These are phyloP conservation scores for Penicillium silybi DNA, from an alignment of 495 filamentous ascomycete genomes.

Conservation along the genomic window DNA sequence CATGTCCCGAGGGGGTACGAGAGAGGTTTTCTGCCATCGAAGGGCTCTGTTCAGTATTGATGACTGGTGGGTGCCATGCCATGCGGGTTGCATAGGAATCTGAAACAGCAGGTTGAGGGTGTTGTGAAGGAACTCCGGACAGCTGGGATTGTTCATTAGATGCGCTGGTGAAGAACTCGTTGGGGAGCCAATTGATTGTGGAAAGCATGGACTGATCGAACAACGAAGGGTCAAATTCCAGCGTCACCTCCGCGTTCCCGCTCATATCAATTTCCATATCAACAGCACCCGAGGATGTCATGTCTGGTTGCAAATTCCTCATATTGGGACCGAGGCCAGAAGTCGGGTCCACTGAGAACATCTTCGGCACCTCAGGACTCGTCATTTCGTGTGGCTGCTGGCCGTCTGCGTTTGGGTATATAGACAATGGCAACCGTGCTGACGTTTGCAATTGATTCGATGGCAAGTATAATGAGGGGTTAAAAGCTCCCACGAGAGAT, in stretches of 20 bases:
- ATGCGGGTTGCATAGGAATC: constrained; percentile 18
- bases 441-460: constrained; percentile 1
- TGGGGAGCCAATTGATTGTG: constrained; percentile 39
- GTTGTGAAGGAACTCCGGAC: constrained; percentile 10
- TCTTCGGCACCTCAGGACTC: constrained; percentile 4
- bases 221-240: constrained; percentile 21
- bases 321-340: constrained; percentile 6
- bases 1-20: constrained; percentile 20
- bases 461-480: constrained; percentile 8
- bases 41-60: constrained; percentile 15
- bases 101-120: constrained; percentile 10
- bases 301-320: constrained; percentile 12
- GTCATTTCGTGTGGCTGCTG: constrained; percentile 10
- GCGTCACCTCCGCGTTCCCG: constrained; percentile 20
- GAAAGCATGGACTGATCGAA: constrained; percentile 26
- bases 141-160: constrained; percentile 9
- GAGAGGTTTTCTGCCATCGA: constrained; percentile 17
- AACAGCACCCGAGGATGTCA: constrained; percentile 7
- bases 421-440: constrained; percentile 1
- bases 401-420: constrained; percentile 7
- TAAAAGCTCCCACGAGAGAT: background rate
- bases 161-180: constrained; percentile 19
- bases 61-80: constrained; percentile 31
- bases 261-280: constrained; percentile 18
- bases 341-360: constrained; percentile 5